Evolutionary conservation across 352 stramenopile genomes (phyloP), one percentile per base, ranked within the genome.

Genomic region (Phytophthora ramorum): DNA sequence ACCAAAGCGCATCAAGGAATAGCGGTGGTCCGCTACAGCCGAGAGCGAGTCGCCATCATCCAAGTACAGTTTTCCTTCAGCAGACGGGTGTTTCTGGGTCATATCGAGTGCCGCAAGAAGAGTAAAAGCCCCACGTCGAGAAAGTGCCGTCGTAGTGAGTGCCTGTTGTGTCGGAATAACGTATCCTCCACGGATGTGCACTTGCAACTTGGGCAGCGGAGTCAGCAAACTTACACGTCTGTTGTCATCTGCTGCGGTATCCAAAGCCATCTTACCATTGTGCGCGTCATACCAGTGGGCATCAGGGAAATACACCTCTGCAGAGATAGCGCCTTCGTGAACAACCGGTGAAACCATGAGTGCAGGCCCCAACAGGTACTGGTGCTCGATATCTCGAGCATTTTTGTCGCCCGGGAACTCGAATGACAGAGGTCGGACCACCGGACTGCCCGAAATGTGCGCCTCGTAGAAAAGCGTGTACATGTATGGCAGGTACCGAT

Each of bases 281-380:
- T 83, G 61, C 0, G 77, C 58, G 48, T 91, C 83, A 44, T 89
- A 95, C 87, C 87, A 95, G 1, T 78, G 66, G n/a, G 70, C 72
- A 46, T 79, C 76, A 9, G 87, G 87, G 40, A 93, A 93, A 51
- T 92, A 92, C 14, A 86, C 83, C 26, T 71, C 59, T 0, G 58
- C 67, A 0, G 79, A 79, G 35, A 93, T 96, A 13, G 74, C 73
- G 9, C 68, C 73, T 65, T 91, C 58, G 17, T 92, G 57, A 2
- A 96, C 71, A 3, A 94, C 87, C 1, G 90, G 90, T 9, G 90
- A 87, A 0, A 96, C 72, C 75, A 97, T 90, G 16, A 97, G 37
- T 8, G 82, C 81, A 5, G 73, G 26, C 0, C 90, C 90, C 0
- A 94, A 49, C 16, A 96, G 16, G 66, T 92, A 96, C 63, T 96